phyloP scores from a whole-genome alignment of 257 asterid genomes.

The Nicotiana tomentosiformis region DNA sequence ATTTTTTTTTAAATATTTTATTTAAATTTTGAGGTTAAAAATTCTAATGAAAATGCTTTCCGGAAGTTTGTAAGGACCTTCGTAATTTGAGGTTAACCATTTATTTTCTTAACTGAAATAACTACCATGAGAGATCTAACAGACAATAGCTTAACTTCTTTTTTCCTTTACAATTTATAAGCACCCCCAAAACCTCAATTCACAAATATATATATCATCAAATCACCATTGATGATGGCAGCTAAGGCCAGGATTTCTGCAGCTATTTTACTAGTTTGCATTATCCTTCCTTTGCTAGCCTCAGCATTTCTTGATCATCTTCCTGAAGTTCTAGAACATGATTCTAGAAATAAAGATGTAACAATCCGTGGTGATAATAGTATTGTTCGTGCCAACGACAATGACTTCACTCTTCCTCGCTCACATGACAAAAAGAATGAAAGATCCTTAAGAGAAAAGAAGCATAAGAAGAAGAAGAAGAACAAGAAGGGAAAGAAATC shows the following conservation, averaged over 20 bases:
- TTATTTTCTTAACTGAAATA: slow-evolving; percentile 2
- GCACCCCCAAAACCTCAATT: neutral
- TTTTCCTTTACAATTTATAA: neutral
- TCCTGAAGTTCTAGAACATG: slow-evolving; percentile 4
- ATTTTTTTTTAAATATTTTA: too few relatives aligned
- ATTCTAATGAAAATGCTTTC: neutral
- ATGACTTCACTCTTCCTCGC: neutral
- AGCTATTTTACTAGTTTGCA: slow-evolving; percentile 25
- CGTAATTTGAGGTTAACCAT: neutral
- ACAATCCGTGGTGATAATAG: neutral
- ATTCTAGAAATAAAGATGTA: neutral
- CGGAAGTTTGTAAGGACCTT: neutral
- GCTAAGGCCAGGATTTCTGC: slow-evolving; percentile 32
- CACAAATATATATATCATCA: slow-evolving; percentile 17
- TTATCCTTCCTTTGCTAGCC: slow-evolving; percentile 36
- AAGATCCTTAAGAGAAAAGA: neutral
- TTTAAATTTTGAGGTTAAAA: too few relatives aligned
- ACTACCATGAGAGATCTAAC: neutral
- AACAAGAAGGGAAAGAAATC: neutral
- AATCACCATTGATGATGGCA: slow-evolving; percentile 18
- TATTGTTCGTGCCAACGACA: neutral
- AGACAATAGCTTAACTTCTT: neutral
- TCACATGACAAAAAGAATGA: neutral
- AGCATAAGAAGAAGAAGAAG: neutral
- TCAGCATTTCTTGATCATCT: slow-evolving; percentile 8